phyloP scores from a whole-genome alignment of 495 filamentous ascomycete species.

The Tetracladium setigerum region DNA sequence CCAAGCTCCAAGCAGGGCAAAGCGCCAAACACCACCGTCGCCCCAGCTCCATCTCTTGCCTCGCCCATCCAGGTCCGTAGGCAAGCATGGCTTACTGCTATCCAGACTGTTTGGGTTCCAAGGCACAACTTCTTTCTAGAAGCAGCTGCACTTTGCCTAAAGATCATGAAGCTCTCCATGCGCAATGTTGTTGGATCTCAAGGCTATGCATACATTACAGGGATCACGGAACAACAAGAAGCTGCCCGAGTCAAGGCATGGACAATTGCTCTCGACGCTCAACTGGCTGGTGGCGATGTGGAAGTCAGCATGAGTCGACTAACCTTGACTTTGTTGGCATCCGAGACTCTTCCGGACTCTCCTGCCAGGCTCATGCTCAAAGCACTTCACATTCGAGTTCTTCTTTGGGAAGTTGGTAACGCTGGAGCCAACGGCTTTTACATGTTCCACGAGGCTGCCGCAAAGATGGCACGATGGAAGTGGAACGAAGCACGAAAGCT shows the following conservation, averaged over 20 bases:
- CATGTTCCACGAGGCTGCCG: conserved; percentile 55
- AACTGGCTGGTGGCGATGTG: conserved; percentile 86
- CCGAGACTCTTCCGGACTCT: conserved; percentile 77
- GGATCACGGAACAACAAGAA: conserved; percentile 79
- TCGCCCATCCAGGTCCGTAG: conserved; percentile 80
- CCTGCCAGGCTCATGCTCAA: conserved; percentile 86
- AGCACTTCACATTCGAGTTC: conserved; percentile 80
- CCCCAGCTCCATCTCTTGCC: conserved; percentile 59
- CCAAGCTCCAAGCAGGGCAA: conserved; percentile 26
- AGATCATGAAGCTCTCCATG: conserved; percentile 74
- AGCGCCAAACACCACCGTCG: conserved; percentile 25
- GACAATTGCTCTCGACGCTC: conserved; percentile 90
- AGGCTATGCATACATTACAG: conserved; percentile 68
- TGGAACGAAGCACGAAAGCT: conserved; percentile 74
- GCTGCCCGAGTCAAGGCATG: conserved; percentile 83
- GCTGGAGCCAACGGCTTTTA: conserved; percentile 51
- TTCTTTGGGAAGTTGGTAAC: conserved; percentile 71
- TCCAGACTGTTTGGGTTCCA: conserved; percentile 93
- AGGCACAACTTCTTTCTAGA: conserved; percentile 79
- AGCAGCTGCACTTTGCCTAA: conserved; percentile 68
- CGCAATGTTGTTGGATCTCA: conserved; percentile 70
- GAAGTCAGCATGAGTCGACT: conserved; percentile 85
- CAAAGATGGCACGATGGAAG: conserved; percentile 60
- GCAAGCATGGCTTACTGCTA: conserved; percentile 89
- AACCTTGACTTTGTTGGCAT: conserved; percentile 80